Conservation (phyloP, 805 yeast genomes). For the Lipomyces yamanashiensis region DNA sequence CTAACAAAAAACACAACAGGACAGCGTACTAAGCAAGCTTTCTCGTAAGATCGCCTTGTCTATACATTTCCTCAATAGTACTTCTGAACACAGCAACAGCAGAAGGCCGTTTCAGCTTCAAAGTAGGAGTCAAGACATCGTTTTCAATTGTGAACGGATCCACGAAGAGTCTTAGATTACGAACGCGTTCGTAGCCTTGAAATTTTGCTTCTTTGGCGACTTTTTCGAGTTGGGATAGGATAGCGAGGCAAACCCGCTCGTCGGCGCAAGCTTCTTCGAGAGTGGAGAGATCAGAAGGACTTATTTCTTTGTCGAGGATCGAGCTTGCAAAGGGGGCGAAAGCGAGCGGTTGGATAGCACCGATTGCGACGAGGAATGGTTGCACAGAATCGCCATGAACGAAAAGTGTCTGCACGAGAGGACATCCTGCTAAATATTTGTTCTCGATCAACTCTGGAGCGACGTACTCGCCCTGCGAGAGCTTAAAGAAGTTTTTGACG, state of each 20-base stretch:
- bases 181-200: constrained; percentile 67
- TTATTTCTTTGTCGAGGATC: constrained; percentile 43
- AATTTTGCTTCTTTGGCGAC: constrained; percentile 48
- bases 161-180: constrained; percentile 56
- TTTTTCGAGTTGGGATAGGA: constrained; percentile 49
- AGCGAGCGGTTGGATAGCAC: constrained; percentile 62
- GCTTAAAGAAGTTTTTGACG: constrained; percentile 76
- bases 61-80: constrained; percentile 51
- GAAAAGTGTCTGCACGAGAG: constrained; percentile 59
- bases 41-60: constrained; percentile 48
- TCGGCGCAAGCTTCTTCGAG: constrained; percentile 44
- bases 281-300: constrained; percentile 40
- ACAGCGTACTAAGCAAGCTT: background rate
- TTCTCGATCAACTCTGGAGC: constrained; percentile 82
- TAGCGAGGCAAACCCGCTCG: constrained; percentile 46
- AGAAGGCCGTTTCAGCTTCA: constrained; percentile 57
- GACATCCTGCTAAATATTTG: constrained; percentile 58
- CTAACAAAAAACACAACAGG: background rate
- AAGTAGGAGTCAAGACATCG: constrained; percentile 70
- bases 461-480: constrained; percentile 51
- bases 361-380: constrained; percentile 61
- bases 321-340: constrained; percentile 43
- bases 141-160: constrained; percentile 69
- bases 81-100: constrained; percentile 52
- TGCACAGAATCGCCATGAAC: constrained; percentile 67